Percentiles rank a stretch among this genome's conserved stretches.
Conservation (phyloP, 179 eudicot genomes). For the Silene noctiflora region DNA sequence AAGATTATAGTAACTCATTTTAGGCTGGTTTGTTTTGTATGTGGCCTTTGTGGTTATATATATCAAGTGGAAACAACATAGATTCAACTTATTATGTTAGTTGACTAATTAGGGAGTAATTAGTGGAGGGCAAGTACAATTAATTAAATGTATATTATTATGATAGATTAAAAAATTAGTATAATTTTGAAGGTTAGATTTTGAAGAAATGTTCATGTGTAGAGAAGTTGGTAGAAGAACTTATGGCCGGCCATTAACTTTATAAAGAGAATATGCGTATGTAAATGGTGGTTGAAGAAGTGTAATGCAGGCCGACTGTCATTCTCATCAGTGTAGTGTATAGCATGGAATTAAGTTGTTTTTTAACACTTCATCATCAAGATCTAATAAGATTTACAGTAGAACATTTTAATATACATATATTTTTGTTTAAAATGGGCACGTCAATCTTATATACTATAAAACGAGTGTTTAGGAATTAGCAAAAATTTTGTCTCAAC, state of each 20-base stretch:
- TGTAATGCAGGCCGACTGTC: slow-evolving; percentile 7
- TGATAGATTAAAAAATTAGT: not conserved
- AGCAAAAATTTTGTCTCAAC: too few relatives aligned
- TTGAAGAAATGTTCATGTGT: not conserved
- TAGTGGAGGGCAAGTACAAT: slow-evolving; percentile 12
- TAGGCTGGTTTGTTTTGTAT: not conserved
- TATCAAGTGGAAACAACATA: not conserved
- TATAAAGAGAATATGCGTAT: not conserved
- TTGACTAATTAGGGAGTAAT: slow-evolving; percentile 10
- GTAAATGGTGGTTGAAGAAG: slow-evolving; percentile 6
- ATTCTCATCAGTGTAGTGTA: too few relatives aligned
- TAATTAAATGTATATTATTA: not conserved
- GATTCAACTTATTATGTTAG: not conserved
- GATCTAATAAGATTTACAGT: too few relatives aligned
- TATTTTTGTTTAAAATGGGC: too few relatives aligned
- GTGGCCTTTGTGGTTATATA: not conserved
- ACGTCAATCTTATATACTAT: too few relatives aligned
- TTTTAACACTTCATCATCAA: too few relatives aligned
- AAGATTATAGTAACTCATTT: slow-evolving; percentile 4
- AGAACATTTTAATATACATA: too few relatives aligned
- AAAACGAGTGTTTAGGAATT: too few relatives aligned
- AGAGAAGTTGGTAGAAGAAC: not conserved
- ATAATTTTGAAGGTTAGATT: not conserved
- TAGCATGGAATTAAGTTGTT: too few relatives aligned
- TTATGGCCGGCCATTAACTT: slow-evolving; percentile 11